These are phyloP conservation scores for Bombardia bombarda DNA, from an alignment of 495 filamentous ascomycete genomes.

Conservation along the genomic window DNA sequence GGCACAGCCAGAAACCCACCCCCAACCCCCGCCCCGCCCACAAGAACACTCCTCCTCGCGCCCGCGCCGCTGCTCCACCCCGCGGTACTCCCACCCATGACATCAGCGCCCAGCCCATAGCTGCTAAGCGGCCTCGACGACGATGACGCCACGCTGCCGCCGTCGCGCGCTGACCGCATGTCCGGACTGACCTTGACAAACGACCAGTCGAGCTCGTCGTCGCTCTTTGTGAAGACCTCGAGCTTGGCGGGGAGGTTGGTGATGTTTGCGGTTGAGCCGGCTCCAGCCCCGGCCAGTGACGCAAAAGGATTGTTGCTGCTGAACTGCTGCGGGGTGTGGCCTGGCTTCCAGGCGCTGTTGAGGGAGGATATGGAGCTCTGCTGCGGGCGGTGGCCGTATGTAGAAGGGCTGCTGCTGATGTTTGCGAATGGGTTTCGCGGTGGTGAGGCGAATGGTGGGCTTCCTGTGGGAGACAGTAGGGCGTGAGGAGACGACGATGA, in stretches of 20 bases:
- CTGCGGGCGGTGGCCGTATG: constrained; percentile 11
- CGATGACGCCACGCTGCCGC: constrained; percentile 10
- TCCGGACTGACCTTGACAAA: constrained; percentile 42
- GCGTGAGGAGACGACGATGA: constrained; percentile 6
- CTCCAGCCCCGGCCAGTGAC: constrained; percentile 14
- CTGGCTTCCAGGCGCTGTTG: constrained; percentile 1
- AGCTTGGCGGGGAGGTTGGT: constrained; percentile 55
- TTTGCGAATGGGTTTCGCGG: constrained; percentile 10
- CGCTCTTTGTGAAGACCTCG: constrained; percentile 77
- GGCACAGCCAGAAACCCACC: constrained; percentile 80
- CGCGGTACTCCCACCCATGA: constrained; percentile 19
- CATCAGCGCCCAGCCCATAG: constrained; percentile 41
- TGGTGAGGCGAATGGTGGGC: constrained; percentile 1
- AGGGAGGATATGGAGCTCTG: constrained; percentile 12
- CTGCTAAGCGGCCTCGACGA: constrained; percentile 40
- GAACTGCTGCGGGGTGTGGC: constrained; percentile 29
- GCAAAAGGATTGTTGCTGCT: constrained; percentile 48
- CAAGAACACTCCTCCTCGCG: constrained; percentile 38
- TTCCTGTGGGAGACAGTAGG: constrained; percentile 15
- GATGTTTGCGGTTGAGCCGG: constrained; percentile 1
- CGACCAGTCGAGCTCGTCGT: constrained; percentile 77
- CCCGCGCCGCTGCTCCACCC: constrained; percentile 35
- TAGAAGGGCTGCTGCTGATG: not conserved
- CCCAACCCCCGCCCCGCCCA: constrained; percentile 68
- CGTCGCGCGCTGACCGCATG: constrained; percentile 2